Conservation (phyloP, 257 asterid species). For the Hygrophila difformis region DNA sequence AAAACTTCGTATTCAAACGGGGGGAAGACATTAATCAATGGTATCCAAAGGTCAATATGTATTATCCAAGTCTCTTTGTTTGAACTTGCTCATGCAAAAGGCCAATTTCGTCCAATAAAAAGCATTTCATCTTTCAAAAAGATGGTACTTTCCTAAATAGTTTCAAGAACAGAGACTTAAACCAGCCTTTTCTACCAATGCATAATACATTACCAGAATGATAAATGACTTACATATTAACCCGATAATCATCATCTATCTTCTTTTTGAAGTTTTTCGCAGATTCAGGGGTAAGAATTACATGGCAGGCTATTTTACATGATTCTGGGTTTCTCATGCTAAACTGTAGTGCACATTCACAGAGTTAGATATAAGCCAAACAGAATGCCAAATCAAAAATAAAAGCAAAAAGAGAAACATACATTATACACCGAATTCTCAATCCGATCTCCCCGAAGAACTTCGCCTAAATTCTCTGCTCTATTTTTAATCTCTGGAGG, state of each 20-base stretch:
- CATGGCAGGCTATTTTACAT: constrained; percentile 38
- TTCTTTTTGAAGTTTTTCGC: constrained; percentile 30
- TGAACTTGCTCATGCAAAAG: no score
- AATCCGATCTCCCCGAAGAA: constrained; percentile 44
- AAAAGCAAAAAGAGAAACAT: constrained; percentile 13
- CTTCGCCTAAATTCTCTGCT: constrained; percentile 50
- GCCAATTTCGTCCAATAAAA: no score
- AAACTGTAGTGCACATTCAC: constrained; percentile 25
- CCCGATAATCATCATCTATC: constrained; percentile 41
- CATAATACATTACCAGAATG: background rate
- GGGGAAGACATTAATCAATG: background rate
- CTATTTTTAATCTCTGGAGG: constrained; percentile 30
- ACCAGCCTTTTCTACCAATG: background rate
- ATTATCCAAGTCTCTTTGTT: no score
- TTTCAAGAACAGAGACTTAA: background rate
- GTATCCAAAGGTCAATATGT: no score
- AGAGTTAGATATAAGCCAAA: background rate
- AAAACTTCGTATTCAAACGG: background rate
- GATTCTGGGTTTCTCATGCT: constrained; percentile 32
- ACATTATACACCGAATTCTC: constrained; percentile 48
- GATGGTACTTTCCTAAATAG: background rate
- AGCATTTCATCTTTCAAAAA: background rate
- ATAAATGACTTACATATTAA: constrained; percentile 31
- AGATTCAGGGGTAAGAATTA: constrained; percentile 25
- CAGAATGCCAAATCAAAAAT: background rate